Base-by-base conservation (phyloP, 371 early-diverging fungal species). In the Gilbertella persicaria region DNA sequence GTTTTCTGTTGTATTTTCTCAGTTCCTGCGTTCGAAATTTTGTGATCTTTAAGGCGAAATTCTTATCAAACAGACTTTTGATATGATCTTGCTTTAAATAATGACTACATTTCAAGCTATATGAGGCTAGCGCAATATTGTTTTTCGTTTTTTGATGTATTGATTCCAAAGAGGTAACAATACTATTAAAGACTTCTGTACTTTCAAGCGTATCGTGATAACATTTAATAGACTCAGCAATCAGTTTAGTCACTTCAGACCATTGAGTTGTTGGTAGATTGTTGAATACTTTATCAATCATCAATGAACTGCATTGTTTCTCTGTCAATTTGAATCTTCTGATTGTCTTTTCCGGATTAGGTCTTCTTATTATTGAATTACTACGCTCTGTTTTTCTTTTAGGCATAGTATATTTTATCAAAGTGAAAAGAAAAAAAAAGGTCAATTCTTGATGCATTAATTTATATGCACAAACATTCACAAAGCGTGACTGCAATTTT, bases 191-290 rank as follows among this genome's bases (percentile, higher is more conserved):
- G 26, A 39, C 49, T 38, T 37, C 13, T 49, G 38, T 37, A 26
- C 49, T 49, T 49, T 39, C 40, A 39, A 49, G 49, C 37, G 39
- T 49, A 49, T 38, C 49, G 49, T 39, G 39, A 49, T 25, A 49
- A 49, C 49, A 19, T 25, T 39, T 49, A 38, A 49, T 49, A 49
- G 40, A 49, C 39, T 49, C 49, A 49, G 37, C 39, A 39, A 49
- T 49, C 49, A 49, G 39, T 49, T 37, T 24, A 37, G 37, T 39
- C 26, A 49, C 40, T 26, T 49, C 26, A 49, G 37, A 49, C 49
- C 49, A 49, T 49, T 49, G 49, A 49, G 26, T 49, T 25, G 26
- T 38, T 49, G 49, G 26, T 49, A 49, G 40, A 49, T 49, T 39
- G 26, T 26, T 49, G 39, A 49, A 49, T 14, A 49, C 21, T 6